Conservation (phyloP, 768 basidiomycete species). For the Russula abietina region DNA sequence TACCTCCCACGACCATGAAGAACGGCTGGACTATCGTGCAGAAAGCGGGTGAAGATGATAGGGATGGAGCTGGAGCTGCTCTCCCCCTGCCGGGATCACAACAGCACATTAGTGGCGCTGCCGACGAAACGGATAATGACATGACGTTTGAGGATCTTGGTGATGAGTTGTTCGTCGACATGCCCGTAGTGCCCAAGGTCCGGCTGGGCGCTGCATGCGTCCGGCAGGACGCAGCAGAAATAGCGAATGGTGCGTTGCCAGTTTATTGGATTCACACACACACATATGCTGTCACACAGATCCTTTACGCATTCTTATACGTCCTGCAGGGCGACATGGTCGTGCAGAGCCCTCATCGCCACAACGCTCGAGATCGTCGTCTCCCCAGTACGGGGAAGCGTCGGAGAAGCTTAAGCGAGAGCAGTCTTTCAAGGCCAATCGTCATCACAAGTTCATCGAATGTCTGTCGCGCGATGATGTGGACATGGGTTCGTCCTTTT, state of each 20-base stretch:
- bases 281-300: slow-evolving; percentile 3
- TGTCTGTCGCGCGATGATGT: slow-evolving; percentile 73
- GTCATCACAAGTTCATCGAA: slow-evolving; percentile 75
- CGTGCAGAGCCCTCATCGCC: slow-evolving; percentile 4
- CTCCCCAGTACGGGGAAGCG: slow-evolving; percentile 14
- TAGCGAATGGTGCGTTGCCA: slow-evolving; percentile 18
- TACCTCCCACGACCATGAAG: slow-evolving; percentile 6
- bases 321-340: slow-evolving; percentile 2
- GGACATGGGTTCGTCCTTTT: slow-evolving; percentile 57
- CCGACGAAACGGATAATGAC: slow-evolving; percentile 10
- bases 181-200: slow-evolving; percentile 10
- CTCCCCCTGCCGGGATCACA: neutral
- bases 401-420: slow-evolving; percentile 57
- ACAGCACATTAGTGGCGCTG: neutral
- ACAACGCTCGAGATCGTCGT: slow-evolving; percentile 16
- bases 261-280: neutral
- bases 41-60: neutral
- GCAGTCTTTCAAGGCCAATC: slow-evolving; percentile 70
- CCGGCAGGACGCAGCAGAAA: slow-evolving; percentile 25
- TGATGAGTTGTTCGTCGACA: slow-evolving; percentile 21
- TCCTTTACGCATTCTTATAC: slow-evolving; percentile 20
- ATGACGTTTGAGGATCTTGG: slow-evolving; percentile 21
- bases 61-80: neutral
- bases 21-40: slow-evolving; percentile 26
- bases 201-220: slow-evolving; percentile 7